These are phyloP conservation scores for Neurospora sp. DNA, from an alignment of 495 filamentous ascomycete species.

Conservation along the genomic window DNA sequence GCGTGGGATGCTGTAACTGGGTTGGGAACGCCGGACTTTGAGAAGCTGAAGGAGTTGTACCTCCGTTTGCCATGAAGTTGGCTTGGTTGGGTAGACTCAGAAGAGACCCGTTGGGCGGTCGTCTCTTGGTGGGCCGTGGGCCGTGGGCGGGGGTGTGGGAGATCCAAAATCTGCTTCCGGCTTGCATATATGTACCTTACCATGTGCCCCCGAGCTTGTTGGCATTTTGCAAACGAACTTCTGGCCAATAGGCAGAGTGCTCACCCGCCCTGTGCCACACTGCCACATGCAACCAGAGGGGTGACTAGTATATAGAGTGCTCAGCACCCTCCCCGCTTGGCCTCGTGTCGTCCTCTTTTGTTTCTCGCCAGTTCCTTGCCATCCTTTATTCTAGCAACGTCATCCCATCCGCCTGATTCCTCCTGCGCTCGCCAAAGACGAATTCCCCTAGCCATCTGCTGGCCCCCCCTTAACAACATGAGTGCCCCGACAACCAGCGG, in stretches of 20 bases:
- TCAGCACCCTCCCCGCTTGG: not conserved
- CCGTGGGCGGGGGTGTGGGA: no score
- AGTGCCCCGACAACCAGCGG: not conserved
- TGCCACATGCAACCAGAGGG: not conserved
- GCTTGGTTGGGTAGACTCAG: not conserved
- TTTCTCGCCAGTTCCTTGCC: not conserved
- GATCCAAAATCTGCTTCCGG: not conserved
- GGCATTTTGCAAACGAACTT: not conserved
- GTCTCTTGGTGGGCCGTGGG: not conserved
- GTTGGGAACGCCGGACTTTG: slow-evolving; percentile 44
- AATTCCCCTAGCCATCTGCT: not conserved
- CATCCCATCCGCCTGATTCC: not conserved
- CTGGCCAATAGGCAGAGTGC: not conserved
- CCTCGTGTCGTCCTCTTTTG: not conserved
- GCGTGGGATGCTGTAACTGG: slow-evolving; percentile 49
- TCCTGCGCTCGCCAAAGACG: not conserved
- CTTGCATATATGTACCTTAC: not conserved
- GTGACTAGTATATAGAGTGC: not conserved
- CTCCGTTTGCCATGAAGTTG: slow-evolving; percentile 8
- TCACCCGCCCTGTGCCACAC: not conserved
- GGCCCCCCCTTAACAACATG: not conserved
- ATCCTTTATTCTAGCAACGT: not conserved
- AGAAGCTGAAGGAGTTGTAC: slow-evolving; percentile 35
- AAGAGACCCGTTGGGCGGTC: not conserved
- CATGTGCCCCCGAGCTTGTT: not conserved